These are phyloP conservation scores for Beta lomatogona DNA, from an alignment of 179 eudicot genomes.

Conservation along the genomic window DNA sequence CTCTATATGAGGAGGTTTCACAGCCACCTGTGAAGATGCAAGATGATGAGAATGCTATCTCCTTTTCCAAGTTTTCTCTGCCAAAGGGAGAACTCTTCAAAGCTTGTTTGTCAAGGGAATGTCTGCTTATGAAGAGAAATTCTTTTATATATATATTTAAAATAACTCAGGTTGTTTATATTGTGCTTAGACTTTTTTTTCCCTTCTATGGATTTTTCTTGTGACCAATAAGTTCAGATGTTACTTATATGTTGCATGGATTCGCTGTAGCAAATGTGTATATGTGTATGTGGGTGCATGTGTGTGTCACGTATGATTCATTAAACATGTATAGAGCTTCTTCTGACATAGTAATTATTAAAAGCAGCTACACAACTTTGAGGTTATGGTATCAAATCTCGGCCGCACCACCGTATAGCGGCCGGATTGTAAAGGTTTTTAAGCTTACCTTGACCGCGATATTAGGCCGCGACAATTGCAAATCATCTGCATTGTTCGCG, in stretches of 20 bases:
- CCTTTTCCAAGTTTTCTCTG: constrained; percentile 58
- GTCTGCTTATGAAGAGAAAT: constrained; percentile 74
- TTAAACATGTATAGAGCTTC: neutral
- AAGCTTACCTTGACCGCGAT: too few relatives aligned
- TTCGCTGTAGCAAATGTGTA: neutral
- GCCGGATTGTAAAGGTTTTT: too few relatives aligned
- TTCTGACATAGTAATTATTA: neutral
- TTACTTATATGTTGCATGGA: neutral
- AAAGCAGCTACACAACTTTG: neutral
- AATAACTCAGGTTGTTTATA: constrained; percentile 54
- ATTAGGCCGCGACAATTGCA: too few relatives aligned
- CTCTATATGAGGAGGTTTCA: constrained; percentile 50
- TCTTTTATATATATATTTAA: constrained; percentile 70
- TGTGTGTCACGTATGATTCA: neutral
- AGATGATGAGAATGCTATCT: constrained; percentile 53
- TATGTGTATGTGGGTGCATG: neutral
- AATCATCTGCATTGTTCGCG: too few relatives aligned
- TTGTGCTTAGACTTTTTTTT: neutral
- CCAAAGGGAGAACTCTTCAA: constrained; percentile 69
- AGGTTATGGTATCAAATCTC: neutral
- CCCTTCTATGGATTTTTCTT: neutral
- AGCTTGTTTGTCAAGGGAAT: constrained; percentile 80
- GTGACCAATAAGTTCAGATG: constrained; percentile 1
- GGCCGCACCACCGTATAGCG: neutral
- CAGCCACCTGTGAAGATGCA: constrained; percentile 43